Conservation (phyloP, 2,329 filamentous ascomycete species). For the Fusarium chlamydosporum region DNA sequence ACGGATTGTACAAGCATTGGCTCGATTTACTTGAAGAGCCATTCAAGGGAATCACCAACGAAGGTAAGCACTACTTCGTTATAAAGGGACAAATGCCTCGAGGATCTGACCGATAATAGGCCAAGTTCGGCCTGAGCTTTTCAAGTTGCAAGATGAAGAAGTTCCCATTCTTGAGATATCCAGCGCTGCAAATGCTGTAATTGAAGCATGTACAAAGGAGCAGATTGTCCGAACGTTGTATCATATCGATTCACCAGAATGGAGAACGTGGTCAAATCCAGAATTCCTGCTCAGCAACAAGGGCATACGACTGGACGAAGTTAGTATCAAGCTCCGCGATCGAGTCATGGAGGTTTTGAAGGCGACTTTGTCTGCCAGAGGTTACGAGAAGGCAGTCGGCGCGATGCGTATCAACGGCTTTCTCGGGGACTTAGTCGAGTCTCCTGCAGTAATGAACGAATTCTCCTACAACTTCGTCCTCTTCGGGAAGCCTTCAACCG, state of each 20-base stretch:
- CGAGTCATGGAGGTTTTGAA: conserved; percentile 70
- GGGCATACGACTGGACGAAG: conserved; percentile 78
- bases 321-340: conserved; percentile 58
- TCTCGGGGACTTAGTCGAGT: conserved; percentile 75
- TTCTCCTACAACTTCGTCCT: conserved; percentile 83
- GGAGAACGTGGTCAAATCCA: conserved; percentile 79
- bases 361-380: conserved; percentile 74
- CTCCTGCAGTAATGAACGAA: conserved; percentile 76
- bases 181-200: neutral
- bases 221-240: conserved; percentile 55
- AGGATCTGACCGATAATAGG: neutral
- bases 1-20: conserved; percentile 13
- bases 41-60: conserved; percentile 6
- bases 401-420: conserved; percentile 84
- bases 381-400: conserved; percentile 77
- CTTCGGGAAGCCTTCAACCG: conserved; percentile 72
- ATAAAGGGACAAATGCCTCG: neutral
- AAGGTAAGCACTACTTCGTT: neutral
- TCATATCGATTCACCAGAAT: conserved; percentile 78
- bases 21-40: conserved; percentile 2
- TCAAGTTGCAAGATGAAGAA: neutral
- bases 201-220: neutral
- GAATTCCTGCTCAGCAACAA: conserved; percentile 79
- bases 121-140: neutral
- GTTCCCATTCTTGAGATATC: neutral